Conservation (phyloP, 2,329 filamentous ascomycete genomes). For the Talaromyces pinophilus region DNA sequence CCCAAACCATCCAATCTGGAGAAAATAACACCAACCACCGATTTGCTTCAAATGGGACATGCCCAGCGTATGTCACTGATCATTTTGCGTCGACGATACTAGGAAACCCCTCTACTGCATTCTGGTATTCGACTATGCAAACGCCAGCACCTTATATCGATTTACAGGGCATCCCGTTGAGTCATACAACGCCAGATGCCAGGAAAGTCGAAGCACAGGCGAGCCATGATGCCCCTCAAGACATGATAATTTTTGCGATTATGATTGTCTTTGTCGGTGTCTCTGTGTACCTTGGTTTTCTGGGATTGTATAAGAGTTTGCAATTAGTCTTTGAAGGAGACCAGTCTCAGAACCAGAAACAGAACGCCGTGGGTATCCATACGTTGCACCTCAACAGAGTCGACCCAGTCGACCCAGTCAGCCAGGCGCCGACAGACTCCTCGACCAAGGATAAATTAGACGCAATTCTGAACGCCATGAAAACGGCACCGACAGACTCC, state of each 20-base stretch:
- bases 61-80: not conserved
- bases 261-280: not conserved
- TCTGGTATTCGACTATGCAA: slow-evolving; percentile 1
- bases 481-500: not conserved
- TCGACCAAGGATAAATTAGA: not conserved
- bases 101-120: not conserved
- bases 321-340: not conserved
- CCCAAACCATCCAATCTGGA: not conserved
- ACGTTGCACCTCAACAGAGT: not conserved
- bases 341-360: too few species aligned
- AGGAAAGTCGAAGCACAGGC: not conserved
- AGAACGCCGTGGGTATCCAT: not conserved
- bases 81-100: not conserved
- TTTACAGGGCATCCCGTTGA: not conserved
- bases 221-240: not conserved
- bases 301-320: not conserved
- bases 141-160: not conserved
- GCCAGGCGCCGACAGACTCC: not conserved
- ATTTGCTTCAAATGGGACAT: slow-evolving; percentile 1
- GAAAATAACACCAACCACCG: not conserved
- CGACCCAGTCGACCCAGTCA: not conserved
- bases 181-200: not conserved
- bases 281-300: not conserved
- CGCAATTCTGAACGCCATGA: too few species aligned
- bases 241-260: not conserved